phyloP scores from a whole-genome alignment of 2,329 filamentous ascomycete species.

The Fusarium nematophilum region DNA sequence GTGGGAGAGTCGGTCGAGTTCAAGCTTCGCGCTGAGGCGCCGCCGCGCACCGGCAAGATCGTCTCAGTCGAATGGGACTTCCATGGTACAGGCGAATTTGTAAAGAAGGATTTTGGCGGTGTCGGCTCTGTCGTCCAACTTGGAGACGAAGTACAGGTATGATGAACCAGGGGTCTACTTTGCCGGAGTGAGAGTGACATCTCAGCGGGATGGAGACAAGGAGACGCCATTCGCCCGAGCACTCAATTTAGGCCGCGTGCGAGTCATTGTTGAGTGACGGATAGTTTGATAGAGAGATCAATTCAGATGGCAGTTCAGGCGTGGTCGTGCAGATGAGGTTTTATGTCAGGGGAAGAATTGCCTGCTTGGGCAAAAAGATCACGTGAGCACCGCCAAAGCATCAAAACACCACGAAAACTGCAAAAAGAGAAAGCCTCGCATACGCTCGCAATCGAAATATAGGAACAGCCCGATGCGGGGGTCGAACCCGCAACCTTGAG shows the following conservation, averaged over 20 bases:
- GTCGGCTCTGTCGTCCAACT: neutral
- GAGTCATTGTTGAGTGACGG: slow-evolving; percentile 8
- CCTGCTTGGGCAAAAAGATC: neutral
- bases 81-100: slow-evolving; percentile 15
- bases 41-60: slow-evolving; percentile 19
- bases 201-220: slow-evolving; percentile 7
- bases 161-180: slow-evolving; percentile 16
- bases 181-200: slow-evolving; percentile 13
- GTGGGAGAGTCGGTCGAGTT: slow-evolving; percentile 14
- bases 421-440: slow-evolving; percentile 35
- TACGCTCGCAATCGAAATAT: slow-evolving; percentile 40
- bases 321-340: no score
- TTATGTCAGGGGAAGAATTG: no score
- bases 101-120: neutral
- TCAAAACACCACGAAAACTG: neutral
- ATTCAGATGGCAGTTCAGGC: no score
- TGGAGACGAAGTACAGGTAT: neutral
- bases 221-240: slow-evolving; percentile 1
- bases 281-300: no score
- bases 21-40: neutral
- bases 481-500: slow-evolving; percentile 68
- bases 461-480: slow-evolving; percentile 55
- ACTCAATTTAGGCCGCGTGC: slow-evolving; percentile 13
- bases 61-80: slow-evolving; percentile 33
- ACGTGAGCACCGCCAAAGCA: neutral